phyloP scores from a whole-genome alignment of 2,329 filamentous ascomycete genomes.

The Colletotrichum sp. region DNA sequence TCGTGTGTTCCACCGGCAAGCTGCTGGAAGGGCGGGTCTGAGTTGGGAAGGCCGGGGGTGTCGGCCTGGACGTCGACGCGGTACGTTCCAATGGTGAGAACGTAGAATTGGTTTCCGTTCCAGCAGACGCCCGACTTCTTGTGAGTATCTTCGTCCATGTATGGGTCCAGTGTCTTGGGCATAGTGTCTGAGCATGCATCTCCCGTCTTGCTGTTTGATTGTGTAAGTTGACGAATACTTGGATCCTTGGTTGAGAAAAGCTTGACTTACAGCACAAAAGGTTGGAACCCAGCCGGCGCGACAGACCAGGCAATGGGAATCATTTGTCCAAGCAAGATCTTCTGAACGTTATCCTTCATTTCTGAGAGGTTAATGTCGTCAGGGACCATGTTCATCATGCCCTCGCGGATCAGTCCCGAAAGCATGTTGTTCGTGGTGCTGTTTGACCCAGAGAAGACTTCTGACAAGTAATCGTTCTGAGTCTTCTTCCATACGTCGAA shows the following conservation, averaged over 20 bases:
- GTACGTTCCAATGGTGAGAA: neutral
- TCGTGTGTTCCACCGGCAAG: neutral
- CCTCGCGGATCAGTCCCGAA: neutral
- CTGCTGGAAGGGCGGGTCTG: neutral
- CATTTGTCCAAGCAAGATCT: neutral
- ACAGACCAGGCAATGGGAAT: neutral
- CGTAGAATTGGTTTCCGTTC: conserved; percentile 9
- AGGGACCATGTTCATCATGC: conserved; percentile 6
- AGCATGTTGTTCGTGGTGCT: neutral
- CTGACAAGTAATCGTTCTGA: neutral
- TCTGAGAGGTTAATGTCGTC: neutral
- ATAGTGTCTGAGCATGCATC: neutral
- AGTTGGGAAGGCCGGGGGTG: neutral
- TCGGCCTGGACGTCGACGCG: neutral
- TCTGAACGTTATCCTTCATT: neutral
- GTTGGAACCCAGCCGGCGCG: neutral
- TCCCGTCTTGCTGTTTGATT: neutral
- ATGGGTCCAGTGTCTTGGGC: neutral
- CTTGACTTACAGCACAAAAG: conserved; percentile 1
- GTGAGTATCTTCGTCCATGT: neutral
- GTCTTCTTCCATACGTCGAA: conserved; percentile 11
- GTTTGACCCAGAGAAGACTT: neutral
- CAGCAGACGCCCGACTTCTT: neutral
- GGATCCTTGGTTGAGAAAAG: neutral
- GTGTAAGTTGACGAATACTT: neutral